Evolutionary conservation across 371 early-diverging fungal genomes (phyloP).

Genomic region (Mortierella sp.): DNA sequence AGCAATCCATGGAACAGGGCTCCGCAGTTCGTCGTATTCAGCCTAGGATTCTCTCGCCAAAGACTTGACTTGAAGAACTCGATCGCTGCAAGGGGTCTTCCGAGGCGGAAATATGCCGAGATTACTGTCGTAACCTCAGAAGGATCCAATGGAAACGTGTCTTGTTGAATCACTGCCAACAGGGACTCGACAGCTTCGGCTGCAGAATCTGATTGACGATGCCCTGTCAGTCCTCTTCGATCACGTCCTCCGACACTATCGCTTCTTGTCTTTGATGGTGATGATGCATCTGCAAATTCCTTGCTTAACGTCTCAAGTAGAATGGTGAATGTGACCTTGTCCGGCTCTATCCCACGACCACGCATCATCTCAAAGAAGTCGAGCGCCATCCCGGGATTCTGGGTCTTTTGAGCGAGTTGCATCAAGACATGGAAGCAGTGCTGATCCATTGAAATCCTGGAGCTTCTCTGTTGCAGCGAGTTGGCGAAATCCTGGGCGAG

Average conservation of each 20-base stretch:
- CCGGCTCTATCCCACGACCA: constrained; percentile 45
- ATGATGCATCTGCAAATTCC: constrained; percentile 17
- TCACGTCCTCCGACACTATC: not conserved
- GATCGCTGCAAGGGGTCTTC: constrained; percentile 47
- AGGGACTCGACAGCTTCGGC: constrained; percentile 47
- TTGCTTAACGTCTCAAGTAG: constrained; percentile 55
- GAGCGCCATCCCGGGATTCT: constrained; percentile 40
- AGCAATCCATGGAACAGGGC: constrained; percentile 38
- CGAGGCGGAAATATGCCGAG: constrained; percentile 44
- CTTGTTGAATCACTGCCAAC: constrained; percentile 22
- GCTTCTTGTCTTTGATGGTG: constrained; percentile 9
- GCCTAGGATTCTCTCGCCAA: constrained; percentile 22
- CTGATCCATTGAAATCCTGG: constrained; percentile 32
- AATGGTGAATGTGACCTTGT: constrained; percentile 47
- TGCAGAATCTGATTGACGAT: constrained; percentile 20
- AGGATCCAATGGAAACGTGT: constrained; percentile 17
- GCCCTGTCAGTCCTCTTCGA: constrained; percentile 17
- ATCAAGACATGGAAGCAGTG: constrained; percentile 35
- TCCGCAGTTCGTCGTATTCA: constrained; percentile 46
- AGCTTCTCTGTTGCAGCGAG: constrained; percentile 31
- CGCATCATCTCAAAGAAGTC: constrained; percentile 56
- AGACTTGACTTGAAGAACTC: constrained; percentile 43
- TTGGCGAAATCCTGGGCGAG: constrained; percentile 43
- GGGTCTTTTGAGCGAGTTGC: constrained; percentile 52
- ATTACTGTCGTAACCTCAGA: constrained; percentile 40